Percentiles rank a stretch among this genome's conserved stretches.
phyloP scores from a whole-genome alignment of 208 protist species.

The Strigomonas oncopelti region DNA sequence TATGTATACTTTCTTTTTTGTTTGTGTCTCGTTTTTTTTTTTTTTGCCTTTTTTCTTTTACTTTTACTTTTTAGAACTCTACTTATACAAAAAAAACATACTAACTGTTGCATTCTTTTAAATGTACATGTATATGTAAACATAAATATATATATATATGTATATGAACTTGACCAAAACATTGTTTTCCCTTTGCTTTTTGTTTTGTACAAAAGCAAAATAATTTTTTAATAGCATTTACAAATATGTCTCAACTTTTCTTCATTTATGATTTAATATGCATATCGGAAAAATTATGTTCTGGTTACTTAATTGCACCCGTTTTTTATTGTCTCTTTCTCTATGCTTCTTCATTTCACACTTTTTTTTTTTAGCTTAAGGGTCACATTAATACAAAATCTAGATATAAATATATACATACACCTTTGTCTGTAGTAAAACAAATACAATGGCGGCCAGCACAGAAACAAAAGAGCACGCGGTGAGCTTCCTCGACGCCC shows the following conservation, averaged over 20 bases:
- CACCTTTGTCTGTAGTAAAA: too few species aligned
- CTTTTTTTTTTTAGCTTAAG: too few species aligned
- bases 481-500: constrained; percentile 58
- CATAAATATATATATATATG: constrained; percentile 27
- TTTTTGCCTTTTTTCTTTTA: background rate
- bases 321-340: constrained; percentile 4
- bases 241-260: too few species aligned
- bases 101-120: constrained; percentile 2
- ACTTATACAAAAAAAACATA: background rate
- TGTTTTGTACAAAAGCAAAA: too few species aligned
- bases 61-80: background rate
- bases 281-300: background rate
- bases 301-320: too few species aligned
- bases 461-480: too few species aligned
- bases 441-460: background rate
- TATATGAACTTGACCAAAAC: constrained; percentile 7
- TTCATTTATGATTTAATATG: background rate
- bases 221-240: background rate
- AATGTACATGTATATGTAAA: constrained; percentile 32
- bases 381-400: too few species aligned
- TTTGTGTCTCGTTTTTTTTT: constrained; percentile 12
- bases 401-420: background rate
- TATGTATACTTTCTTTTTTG: background rate
- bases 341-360: constrained; percentile 5
- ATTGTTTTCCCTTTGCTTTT: background rate